phyloP scores from a whole-genome alignment of 768 basidiomycete species.

The Amanita muscaria region DNA sequence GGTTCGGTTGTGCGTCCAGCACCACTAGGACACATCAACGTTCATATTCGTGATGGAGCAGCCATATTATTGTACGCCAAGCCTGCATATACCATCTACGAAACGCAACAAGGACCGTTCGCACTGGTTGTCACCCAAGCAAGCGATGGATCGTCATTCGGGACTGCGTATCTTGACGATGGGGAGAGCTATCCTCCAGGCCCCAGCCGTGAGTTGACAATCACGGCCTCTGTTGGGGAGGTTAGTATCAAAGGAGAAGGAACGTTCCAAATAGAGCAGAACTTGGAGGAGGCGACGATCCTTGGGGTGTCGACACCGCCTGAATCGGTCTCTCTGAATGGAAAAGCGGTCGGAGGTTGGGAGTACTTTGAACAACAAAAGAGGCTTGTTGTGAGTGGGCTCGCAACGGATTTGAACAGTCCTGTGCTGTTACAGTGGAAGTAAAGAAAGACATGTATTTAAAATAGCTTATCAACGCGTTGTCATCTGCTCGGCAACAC shows the following conservation, averaged over 20 bases:
- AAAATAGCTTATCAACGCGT: too few relatives aligned
- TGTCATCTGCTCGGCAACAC: too few relatives aligned
- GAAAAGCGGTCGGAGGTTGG: constrained; percentile 26
- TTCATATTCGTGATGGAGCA: constrained; percentile 64
- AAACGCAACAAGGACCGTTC: constrained; percentile 55
- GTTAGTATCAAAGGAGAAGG: constrained; percentile 32
- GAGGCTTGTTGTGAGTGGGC: constrained; percentile 30
- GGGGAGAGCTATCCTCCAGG: constrained; percentile 54
- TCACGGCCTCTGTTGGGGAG: constrained; percentile 26
- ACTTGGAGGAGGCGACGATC: constrained; percentile 44
- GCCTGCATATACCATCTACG: constrained; percentile 61
- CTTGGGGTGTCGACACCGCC: constrained; percentile 44
- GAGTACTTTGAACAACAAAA: constrained; percentile 29
- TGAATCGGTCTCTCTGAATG: constrained; percentile 29
- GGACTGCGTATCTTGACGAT: constrained; percentile 62
- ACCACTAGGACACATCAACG: constrained; percentile 67
- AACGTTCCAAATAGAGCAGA: constrained; percentile 35
- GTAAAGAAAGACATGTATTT: constrained; percentile 8
- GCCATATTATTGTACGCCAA: constrained; percentile 53
- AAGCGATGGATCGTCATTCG: constrained; percentile 39
- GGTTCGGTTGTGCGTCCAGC: constrained; percentile 45
- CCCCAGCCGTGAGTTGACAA: constrained; percentile 38
- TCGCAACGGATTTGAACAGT: constrained; percentile 36
- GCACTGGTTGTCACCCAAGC: constrained; percentile 52
- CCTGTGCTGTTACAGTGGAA: constrained; percentile 19